These are phyloP conservation scores for Heracleum sosnowskyi DNA, from an alignment of 129 eudicot genomes.

Conservation along the genomic window DNA sequence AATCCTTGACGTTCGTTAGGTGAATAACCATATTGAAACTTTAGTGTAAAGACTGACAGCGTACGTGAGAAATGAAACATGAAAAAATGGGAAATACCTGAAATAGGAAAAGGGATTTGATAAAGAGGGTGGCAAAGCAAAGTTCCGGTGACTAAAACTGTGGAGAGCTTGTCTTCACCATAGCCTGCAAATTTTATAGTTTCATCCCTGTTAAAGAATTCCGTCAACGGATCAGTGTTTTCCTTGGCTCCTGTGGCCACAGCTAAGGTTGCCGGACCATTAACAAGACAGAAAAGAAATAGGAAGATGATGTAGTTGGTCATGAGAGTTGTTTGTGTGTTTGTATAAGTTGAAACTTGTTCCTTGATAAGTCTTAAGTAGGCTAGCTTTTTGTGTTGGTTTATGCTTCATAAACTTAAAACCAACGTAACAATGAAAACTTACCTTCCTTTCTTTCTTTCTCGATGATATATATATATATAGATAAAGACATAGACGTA, in stretches of 20 bases:
- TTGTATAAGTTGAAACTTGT: not conserved
- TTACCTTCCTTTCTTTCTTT: not conserved
- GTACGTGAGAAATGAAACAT: not conserved
- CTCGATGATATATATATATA: not conserved
- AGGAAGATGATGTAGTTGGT: not conserved
- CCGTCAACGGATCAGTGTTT: constrained; percentile 24
- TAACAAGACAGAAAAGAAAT: not conserved
- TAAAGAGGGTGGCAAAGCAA: constrained; percentile 31
- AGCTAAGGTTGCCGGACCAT: not conserved
- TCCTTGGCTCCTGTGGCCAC: not conserved
- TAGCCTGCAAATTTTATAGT: constrained; percentile 55
- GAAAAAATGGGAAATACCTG: not conserved
- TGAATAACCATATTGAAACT: too few relatives aligned
- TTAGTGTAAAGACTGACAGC: too few relatives aligned
- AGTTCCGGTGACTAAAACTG: constrained; percentile 47
- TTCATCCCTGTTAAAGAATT: constrained; percentile 31
- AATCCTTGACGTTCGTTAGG: too few relatives aligned
- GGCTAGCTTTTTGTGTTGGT: not conserved
- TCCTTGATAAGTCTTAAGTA: not conserved
- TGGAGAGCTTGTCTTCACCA: constrained; percentile 82
- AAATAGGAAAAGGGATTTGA: constrained; percentile 6
- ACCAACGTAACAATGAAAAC: constrained; percentile 9
- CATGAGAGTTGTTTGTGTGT: not conserved
- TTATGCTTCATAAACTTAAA: not conserved
- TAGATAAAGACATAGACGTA: not conserved